Percentiles rank a stretch among this genome's conserved stretches.
phyloP scores from a whole-genome alignment of 1,284 basidiomycete species.

The Xerocomus amazonicus region DNA sequence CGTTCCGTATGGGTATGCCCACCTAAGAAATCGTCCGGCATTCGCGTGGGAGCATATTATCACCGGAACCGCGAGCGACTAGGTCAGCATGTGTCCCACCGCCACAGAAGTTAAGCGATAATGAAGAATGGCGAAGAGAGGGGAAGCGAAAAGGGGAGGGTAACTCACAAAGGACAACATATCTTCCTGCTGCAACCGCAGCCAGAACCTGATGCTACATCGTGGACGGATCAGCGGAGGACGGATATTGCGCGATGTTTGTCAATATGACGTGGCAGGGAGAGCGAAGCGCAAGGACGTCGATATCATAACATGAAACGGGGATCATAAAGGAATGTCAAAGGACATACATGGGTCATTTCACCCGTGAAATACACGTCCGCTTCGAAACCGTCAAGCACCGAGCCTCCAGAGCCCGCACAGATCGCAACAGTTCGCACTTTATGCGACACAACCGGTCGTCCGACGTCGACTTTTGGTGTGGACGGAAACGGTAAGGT shows the following conservation, averaged over 20 bases:
- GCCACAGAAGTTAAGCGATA: constrained; percentile 11
- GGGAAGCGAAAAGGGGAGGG: neutral
- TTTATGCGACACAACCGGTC: constrained; percentile 37
- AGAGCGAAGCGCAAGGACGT: constrained; percentile 1
- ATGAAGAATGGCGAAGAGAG: neutral
- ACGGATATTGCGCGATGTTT: neutral
- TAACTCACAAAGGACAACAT: constrained; percentile 74
- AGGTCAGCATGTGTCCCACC: constrained; percentile 7
- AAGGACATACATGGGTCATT: constrained; percentile 73
- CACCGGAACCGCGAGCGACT: constrained; percentile 17
- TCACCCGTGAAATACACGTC: constrained; percentile 91
- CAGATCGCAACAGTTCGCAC: constrained; percentile 73
- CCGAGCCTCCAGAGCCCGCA: constrained; percentile 78
- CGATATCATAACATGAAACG: neutral
- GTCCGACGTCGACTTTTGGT: constrained; percentile 71
- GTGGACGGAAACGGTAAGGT: constrained; percentile 9
- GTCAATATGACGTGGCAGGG: constrained; percentile 12
- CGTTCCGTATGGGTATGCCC: constrained; percentile 89
- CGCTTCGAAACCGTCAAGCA: constrained; percentile 66
- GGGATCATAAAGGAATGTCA: constrained; percentile 6
- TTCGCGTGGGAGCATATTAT: constrained; percentile 6
- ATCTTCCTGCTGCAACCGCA: constrained; percentile 64
- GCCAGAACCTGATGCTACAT: constrained; percentile 80
- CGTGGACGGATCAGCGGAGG: constrained; percentile 7
- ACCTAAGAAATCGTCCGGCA: constrained; percentile 37